phyloP scores from a whole-genome alignment of 257 asterid genomes.

The Gentiana macrophylla region DNA sequence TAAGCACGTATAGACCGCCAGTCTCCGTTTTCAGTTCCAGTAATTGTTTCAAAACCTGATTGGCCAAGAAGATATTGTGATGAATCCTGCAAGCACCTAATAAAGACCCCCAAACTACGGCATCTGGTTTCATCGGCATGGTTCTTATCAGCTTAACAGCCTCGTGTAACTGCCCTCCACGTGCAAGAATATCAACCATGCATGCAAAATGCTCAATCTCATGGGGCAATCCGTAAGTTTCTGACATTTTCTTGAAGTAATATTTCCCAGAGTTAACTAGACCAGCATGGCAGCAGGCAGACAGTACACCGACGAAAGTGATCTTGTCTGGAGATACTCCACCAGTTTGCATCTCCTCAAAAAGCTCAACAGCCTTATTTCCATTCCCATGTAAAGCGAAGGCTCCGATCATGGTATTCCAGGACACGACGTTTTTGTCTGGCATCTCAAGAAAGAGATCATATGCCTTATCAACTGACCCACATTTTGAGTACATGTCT shows the following conservation, averaged over 20 bases:
- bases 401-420: constrained; percentile 56
- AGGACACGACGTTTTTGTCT: constrained; percentile 40
- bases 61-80: constrained; percentile 27
- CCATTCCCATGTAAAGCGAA: constrained; percentile 48
- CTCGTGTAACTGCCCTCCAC: constrained; percentile 41
- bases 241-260: constrained; percentile 35
- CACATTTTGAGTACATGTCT: constrained; percentile 72
- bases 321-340: constrained; percentile 43
- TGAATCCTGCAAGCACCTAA: constrained; percentile 47
- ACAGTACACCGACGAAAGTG: constrained; percentile 48
- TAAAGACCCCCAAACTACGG: constrained; percentile 48
- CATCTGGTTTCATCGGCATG: constrained; percentile 47
- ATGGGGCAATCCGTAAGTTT: constrained; percentile 17
- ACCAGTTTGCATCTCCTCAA: constrained; percentile 41
- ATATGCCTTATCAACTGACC: constrained; percentile 35
- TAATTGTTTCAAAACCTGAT: constrained; percentile 39
- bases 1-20: constrained; percentile 43
- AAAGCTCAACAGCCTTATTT: constrained; percentile 34
- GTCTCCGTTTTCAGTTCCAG: constrained; percentile 28
- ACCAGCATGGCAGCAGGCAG: constrained; percentile 66
- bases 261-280: constrained; percentile 31
- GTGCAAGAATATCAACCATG: constrained; percentile 53
- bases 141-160: constrained; percentile 36
- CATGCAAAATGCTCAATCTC: constrained; percentile 52
- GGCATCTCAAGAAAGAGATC: constrained; percentile 27